Conservation (phyloP, 371 early-diverging fungal species). For the Mucor velutinosus region DNA sequence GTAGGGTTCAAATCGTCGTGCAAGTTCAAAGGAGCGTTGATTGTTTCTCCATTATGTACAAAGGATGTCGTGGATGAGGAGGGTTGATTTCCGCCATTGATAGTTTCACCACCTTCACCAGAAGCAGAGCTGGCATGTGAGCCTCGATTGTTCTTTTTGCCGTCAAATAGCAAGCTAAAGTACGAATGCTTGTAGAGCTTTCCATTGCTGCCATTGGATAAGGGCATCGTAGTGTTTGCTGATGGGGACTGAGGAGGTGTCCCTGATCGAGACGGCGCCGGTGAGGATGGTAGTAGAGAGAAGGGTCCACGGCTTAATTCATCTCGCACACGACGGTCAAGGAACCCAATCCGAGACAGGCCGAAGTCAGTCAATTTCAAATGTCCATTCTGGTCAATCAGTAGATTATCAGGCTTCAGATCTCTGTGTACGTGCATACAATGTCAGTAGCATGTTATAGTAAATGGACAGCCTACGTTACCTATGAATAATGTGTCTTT, state of each 20-base stretch:
- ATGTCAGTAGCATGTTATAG: background rate
- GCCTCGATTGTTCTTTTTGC: slow-evolving; percentile 31
- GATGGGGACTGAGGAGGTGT: slow-evolving; percentile 39
- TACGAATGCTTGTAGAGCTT: slow-evolving; percentile 44
- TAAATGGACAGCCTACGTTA: slow-evolving; percentile 28
- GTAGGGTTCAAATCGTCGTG: slow-evolving; percentile 9
- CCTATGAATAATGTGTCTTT: slow-evolving; percentile 82
- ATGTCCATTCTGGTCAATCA: slow-evolving; percentile 91
- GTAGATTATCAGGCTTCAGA: slow-evolving; percentile 89
- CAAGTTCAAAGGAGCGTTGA: background rate
- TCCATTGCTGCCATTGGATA: background rate
- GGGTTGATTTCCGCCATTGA: background rate
- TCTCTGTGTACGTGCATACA: slow-evolving; percentile 55
- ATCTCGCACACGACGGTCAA: slow-evolving; percentile 76
- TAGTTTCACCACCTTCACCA: background rate
- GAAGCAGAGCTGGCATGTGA: slow-evolving; percentile 31
- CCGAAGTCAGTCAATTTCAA: slow-evolving; percentile 96
- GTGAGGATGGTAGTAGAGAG: slow-evolving; percentile 35
- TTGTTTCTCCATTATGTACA: background rate
- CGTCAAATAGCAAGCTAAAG: slow-evolving; percentile 46
- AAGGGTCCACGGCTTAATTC: slow-evolving; percentile 34
- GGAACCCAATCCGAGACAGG: slow-evolving; percentile 83
- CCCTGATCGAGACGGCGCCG: slow-evolving; percentile 45
- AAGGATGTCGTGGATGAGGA: background rate
- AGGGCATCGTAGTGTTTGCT: background rate